A percentile compares a stretch with the other conserved stretches of the same genome.
phyloP scores from a whole-genome alignment of 208 protist species.

The Borovskyia barvae region DNA sequence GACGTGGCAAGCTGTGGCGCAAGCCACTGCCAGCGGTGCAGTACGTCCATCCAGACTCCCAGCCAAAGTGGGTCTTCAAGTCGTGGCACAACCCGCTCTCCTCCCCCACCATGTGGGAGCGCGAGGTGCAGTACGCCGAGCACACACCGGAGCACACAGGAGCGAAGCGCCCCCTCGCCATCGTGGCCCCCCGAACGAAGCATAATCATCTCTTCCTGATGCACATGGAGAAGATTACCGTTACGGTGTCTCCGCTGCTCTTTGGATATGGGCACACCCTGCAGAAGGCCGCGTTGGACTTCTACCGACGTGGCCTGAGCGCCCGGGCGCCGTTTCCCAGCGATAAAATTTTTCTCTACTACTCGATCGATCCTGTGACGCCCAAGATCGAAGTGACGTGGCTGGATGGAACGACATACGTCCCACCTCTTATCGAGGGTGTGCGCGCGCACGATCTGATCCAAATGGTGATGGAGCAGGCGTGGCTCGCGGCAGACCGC shows the following conservation, averaged over 20 bases:
- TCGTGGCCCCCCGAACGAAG: constrained; percentile 75
- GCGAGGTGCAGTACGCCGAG: constrained; percentile 89
- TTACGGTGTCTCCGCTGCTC: constrained; percentile 82
- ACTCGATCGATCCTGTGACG: constrained; percentile 81
- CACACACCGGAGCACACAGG: constrained; percentile 86
- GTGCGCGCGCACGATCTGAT: constrained; percentile 77
- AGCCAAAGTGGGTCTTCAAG: constrained; percentile 89
- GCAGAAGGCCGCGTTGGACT: constrained; percentile 82
- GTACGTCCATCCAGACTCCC: constrained; percentile 67
- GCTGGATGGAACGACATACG: constrained; percentile 83
- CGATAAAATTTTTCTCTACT: constrained; percentile 88
- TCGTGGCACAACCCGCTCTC: constrained; percentile 87
- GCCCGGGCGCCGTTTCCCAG: constrained; percentile 77
- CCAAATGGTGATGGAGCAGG: constrained; percentile 92
- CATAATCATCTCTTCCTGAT: constrained; percentile 84
- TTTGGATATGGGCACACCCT: constrained; percentile 86
- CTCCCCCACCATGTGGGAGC: constrained; percentile 81
- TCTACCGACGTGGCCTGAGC: constrained; percentile 85
- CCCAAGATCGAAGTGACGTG: constrained; percentile 90
- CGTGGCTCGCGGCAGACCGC: constrained; percentile 85
- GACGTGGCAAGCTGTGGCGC: constrained; percentile 62
- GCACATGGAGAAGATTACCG: constrained; percentile 88
- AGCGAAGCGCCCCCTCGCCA: constrained; percentile 79
- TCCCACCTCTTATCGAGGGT: constrained; percentile 83
- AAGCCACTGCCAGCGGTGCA: constrained; percentile 85